Evolutionary conservation across 768 basidiomycete genomes (phyloP).

Genomic region (Hericium coralloides): DNA sequence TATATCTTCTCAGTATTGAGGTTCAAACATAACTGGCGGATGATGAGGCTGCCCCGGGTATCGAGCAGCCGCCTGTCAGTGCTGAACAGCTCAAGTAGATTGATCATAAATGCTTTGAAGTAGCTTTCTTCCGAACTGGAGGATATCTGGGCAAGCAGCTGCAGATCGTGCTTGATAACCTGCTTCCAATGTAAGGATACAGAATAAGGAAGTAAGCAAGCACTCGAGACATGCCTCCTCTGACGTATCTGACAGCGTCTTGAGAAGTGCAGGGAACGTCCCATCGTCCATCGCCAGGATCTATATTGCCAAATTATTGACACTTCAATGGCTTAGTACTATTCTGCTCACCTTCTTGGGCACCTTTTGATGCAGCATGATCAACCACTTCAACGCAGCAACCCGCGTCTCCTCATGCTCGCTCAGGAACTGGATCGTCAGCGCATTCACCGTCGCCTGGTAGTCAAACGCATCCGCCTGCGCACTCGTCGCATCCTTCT

Average conservation of each 20-base stretch:
- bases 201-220: too few relatives aligned
- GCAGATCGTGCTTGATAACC: conserved; percentile 95
- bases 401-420: conserved; percentile 96
- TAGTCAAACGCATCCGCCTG: conserved; percentile 78
- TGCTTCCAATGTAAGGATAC: conserved; percentile 15
- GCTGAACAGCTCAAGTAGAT: conserved; percentile 88
- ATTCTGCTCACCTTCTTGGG: conserved; percentile 71
- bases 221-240: conserved; percentile 57
- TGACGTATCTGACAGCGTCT: conserved; percentile 92
- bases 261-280: conserved; percentile 90
- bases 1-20: conserved; percentile 95
- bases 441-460: conserved; percentile 82
- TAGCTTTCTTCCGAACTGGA: conserved; percentile 92
- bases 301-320: conserved; percentile 29
- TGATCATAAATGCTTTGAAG: conserved; percentile 93
- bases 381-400: conserved; percentile 92
- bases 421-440: conserved; percentile 90
- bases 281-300: conserved; percentile 95
- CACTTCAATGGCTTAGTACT: background rate
- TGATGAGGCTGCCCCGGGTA: conserved; percentile 89
- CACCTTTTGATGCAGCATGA: conserved; percentile 97
- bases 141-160: conserved; percentile 93
- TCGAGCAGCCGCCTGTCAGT: conserved; percentile 88
- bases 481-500: conserved; percentile 16
- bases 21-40: conserved; percentile 88